phyloP scores from a whole-genome alignment of 805 yeast species.

The Zygotorulaspora danielsina region DNA sequence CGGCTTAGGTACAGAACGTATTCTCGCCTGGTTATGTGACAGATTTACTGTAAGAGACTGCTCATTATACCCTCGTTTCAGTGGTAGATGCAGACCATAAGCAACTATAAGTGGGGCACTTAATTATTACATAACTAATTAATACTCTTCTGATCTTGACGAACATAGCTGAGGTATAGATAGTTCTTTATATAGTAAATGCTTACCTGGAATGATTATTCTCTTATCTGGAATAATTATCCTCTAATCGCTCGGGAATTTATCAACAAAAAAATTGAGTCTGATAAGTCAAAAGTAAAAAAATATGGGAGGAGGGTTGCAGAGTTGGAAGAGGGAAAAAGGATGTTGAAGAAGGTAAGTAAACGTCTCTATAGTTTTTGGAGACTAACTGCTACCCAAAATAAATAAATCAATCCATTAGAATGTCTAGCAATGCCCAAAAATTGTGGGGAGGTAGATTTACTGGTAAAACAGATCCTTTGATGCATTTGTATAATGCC shows the following conservation, averaged over 20 bases:
- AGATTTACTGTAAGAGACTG: constrained; percentile 98
- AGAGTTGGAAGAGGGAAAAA: background rate
- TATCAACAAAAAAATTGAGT: background rate
- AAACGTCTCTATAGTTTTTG: too few species aligned
- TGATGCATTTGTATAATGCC: constrained; percentile 96
- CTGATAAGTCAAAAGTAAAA: background rate
- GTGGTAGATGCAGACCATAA: constrained; percentile 96
- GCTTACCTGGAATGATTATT: too few species aligned
- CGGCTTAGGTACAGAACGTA: constrained; percentile 97
- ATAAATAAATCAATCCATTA: too few species aligned
- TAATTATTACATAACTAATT: background rate
- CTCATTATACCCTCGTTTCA: constrained; percentile 93
- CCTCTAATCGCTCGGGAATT: constrained; percentile 3
- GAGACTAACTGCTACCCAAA: too few species aligned
- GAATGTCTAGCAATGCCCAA: constrained; percentile 39
- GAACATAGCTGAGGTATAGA: too few species aligned
- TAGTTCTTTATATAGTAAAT: too few species aligned
- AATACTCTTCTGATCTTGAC: background rate
- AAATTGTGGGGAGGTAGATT: constrained; percentile 98
- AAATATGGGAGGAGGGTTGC: background rate
- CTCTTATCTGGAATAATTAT: too few species aligned
- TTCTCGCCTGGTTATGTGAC: constrained; percentile 96
- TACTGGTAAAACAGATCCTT: constrained; percentile 94
- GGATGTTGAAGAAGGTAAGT: background rate
- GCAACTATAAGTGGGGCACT: background rate